These are phyloP conservation scores for Cadophora malorum DNA, from an alignment of 2,329 filamentous ascomycete species.

Conservation along the genomic window DNA sequence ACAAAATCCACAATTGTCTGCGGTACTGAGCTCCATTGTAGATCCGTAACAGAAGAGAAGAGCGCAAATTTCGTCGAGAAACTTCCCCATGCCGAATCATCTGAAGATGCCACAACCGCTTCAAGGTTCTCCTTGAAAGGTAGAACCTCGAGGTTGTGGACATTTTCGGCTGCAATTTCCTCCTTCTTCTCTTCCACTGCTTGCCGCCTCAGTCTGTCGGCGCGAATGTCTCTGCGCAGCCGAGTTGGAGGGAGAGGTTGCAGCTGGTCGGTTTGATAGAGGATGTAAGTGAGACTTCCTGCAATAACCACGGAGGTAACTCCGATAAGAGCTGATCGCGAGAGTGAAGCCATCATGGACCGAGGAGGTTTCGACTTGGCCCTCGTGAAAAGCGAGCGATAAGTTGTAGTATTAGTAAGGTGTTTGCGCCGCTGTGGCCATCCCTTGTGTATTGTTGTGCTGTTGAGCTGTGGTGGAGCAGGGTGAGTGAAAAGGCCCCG, in stretches of 20 bases:
- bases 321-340: conserved; percentile 33
- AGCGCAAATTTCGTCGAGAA: conserved; percentile 42
- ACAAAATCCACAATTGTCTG: conserved; percentile 73
- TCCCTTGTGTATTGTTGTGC: conserved; percentile 17
- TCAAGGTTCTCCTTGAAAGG: conserved; percentile 37
- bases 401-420: not conserved
- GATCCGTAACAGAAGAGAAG: conserved; percentile 60
- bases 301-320: conserved; percentile 39
- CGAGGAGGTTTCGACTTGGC: conserved; percentile 30
- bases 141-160: conserved; percentile 34
- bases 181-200: conserved; percentile 36
- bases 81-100: conserved; percentile 43
- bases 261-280: conserved; percentile 42
- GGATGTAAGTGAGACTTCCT: conserved; percentile 41
- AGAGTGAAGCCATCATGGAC: conserved; percentile 34
- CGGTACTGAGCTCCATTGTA: conserved; percentile 61
- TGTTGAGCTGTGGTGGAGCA: conserved; percentile 19
- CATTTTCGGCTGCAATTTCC: conserved; percentile 38
- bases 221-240: conserved; percentile 37
- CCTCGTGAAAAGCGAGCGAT: conserved; percentile 34
- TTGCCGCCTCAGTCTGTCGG: conserved; percentile 31
- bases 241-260: conserved; percentile 44
- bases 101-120: conserved; percentile 24
- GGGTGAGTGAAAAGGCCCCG: not conserved
- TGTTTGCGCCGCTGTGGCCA: conserved; percentile 20